Conservation (phyloP, 2,329 filamentous ascomycete genomes). For the Ilyonectria sp. region DNA sequence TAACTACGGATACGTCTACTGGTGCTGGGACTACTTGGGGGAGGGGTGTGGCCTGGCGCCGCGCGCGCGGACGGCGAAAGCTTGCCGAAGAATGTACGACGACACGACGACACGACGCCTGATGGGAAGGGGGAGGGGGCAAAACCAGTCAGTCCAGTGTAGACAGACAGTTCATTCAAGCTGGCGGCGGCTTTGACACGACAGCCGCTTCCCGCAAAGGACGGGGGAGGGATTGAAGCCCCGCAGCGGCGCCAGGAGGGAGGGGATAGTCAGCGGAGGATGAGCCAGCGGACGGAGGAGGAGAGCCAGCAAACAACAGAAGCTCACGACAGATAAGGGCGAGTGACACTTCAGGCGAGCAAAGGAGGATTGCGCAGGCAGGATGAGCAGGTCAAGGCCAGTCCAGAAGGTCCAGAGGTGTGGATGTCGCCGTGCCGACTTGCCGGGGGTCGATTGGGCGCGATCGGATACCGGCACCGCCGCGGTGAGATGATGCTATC, state of each 20-base stretch:
- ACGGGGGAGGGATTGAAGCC: too few species aligned
- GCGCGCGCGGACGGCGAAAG: constrained; percentile 10
- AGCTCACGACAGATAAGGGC: constrained; percentile 7
- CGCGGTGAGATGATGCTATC: constrained; percentile 49
- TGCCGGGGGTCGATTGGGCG: constrained; percentile 49
- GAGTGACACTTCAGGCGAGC: background rate
- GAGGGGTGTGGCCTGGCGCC: background rate
- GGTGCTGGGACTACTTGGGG: background rate
- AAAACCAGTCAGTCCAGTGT: too few species aligned
- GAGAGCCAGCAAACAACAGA: background rate
- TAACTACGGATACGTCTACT: too few species aligned
- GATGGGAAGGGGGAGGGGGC: background rate
- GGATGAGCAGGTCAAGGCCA: background rate
- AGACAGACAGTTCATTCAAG: too few species aligned
- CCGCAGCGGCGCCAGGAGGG: background rate
- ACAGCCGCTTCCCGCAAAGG: too few species aligned
- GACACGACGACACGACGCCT: background rate
- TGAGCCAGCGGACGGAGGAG: background rate
- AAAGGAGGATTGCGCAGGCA: background rate
- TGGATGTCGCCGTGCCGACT: constrained; percentile 49
- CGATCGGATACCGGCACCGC: constrained; percentile 50
- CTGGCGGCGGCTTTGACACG: too few species aligned
- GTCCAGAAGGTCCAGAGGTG: constrained; percentile 16
- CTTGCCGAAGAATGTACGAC: constrained; percentile 11
- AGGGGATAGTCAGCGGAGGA: too few species aligned